Conservation (phyloP, 176 grass and related monocot genomes). For the Aegilops bicornis region DNA sequence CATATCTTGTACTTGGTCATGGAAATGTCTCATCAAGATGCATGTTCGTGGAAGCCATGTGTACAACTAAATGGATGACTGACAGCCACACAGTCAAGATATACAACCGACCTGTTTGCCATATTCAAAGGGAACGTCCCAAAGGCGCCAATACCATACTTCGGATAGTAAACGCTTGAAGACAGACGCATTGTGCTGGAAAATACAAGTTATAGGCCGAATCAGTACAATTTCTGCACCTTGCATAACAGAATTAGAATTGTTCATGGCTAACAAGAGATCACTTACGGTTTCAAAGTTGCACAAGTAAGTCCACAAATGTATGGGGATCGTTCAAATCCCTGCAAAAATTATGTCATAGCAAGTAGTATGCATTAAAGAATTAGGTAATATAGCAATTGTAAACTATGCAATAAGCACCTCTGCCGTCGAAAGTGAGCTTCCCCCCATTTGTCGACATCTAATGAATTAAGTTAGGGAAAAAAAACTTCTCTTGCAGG, state of each 20-base stretch:
- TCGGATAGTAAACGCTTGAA: conserved; percentile 48
- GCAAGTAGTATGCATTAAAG: too few relatives aligned
- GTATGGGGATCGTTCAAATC: conserved; percentile 57
- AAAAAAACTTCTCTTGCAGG: too few relatives aligned
- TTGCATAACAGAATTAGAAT: too few relatives aligned
- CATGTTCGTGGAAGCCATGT: not conserved
- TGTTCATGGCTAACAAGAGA: too few relatives aligned
- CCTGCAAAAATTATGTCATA: conserved; percentile 1
- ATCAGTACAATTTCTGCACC: not conserved
- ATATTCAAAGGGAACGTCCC: conserved; percentile 55
- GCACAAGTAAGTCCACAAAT: conserved; percentile 57
- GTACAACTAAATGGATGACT: not conserved
- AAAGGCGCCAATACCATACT: conserved; percentile 55
- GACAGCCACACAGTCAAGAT: not conserved
- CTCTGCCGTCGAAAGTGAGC: conserved; percentile 62
- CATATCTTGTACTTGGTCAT: not conserved
- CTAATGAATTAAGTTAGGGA: conserved; percentile 37
- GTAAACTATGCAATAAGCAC: conserved; percentile 1
- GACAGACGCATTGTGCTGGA: conserved; percentile 46
- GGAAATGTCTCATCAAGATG: not conserved
- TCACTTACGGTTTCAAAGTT: conserved; percentile 46
- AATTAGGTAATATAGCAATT: too few relatives aligned
- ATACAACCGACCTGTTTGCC: conserved; percentile 33
- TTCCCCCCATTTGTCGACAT: conserved; percentile 39
- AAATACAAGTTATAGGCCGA: not conserved